Base-by-base conservation (phyloP, 345 rosid genomes). In the Pistacia integerrima region DNA sequence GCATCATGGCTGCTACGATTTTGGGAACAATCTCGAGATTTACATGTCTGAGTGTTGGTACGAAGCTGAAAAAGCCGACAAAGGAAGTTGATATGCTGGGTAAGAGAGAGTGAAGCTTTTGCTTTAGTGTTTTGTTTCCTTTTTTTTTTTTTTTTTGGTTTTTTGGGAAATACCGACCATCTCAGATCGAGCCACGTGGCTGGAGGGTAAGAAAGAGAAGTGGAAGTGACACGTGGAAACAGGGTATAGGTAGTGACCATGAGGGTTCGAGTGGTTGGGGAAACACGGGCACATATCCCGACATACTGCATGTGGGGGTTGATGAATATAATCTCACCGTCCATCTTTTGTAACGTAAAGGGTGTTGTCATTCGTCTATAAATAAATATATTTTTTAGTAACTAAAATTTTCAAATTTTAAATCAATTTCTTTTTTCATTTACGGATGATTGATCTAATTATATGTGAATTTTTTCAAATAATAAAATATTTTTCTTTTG, bases 21-120 rank as follows among this genome's bases (percentile, higher is more conserved):
- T 1, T 17, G 48, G 65, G 18, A 80, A 81, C 82, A 81, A 78
- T 74, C 84, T 52, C 74, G 72, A 65, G 67, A 33, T 46, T 2
- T 74, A 8, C 60, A 64, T 64, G 79, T 58, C 77, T 36, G 35
- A 67, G 54, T 77, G 84, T 76, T 78, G 74, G 78, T 52, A 14
- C 8, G 62, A 41, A 54, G 73, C 76, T 70, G 75, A 6, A 76
- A 85, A 80, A 76, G 54, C 84, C 83, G 84, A 87, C 87, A 80
- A 30, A 5, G 0, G 79, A 41, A 66, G 84, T 49, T 74, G 80
- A 25, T n/a, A 44, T 83, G 88, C 80, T 85, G 82, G 83, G 30
- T 49, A 75, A 25, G 67, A 64, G 49, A 22, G 30, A 38, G 49
- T n/a, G 46, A 56, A 20, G 52, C 33, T 3, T 72, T 22, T 1